Evolutionary conservation across 2,329 filamentous ascomycete species (phyloP).

Genomic region (Metarhizium anisopliae): DNA sequence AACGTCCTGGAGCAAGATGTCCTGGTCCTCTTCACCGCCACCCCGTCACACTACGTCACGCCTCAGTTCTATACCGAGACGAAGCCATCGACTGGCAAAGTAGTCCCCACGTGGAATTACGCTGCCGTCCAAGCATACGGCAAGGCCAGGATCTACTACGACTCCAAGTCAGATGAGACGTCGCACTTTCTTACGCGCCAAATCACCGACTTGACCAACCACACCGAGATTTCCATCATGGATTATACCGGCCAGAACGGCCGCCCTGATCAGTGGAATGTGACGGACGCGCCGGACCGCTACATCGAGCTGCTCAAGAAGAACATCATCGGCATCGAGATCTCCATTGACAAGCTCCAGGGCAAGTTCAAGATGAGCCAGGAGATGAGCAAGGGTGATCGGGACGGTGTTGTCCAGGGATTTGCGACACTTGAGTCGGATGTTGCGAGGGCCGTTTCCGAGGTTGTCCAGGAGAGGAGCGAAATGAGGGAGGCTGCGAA

Average conservation of each 20-base stretch:
- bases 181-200: constrained; percentile 39
- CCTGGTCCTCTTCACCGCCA: constrained; percentile 51
- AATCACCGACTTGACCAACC: constrained; percentile 40
- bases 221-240: constrained; percentile 48
- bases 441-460: constrained; percentile 20
- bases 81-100: constrained; percentile 55
- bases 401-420: constrained; percentile 47
- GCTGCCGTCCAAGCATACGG: constrained; percentile 57
- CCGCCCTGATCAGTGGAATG: constrained; percentile 36
- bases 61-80: constrained; percentile 60
- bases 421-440: constrained; percentile 33
- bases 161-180: constrained; percentile 36
- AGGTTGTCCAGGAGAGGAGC: constrained; percentile 21
- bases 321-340: constrained; percentile 52
- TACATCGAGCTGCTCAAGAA: constrained; percentile 48
- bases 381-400: constrained; percentile 43
- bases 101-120: constrained; percentile 61
- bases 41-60: constrained; percentile 55
- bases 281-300: constrained; percentile 44
- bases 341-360: constrained; percentile 42
- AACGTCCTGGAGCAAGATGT: constrained; percentile 41
- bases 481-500: constrained; percentile 15
- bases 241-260: constrained; percentile 33
- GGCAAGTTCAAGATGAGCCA: constrained; percentile 63
- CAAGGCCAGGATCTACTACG: constrained; percentile 41